Evolutionary conservation across 2,329 filamentous ascomycete genomes (phyloP).

Genomic region (Myriosclerotinia duriaeana): DNA sequence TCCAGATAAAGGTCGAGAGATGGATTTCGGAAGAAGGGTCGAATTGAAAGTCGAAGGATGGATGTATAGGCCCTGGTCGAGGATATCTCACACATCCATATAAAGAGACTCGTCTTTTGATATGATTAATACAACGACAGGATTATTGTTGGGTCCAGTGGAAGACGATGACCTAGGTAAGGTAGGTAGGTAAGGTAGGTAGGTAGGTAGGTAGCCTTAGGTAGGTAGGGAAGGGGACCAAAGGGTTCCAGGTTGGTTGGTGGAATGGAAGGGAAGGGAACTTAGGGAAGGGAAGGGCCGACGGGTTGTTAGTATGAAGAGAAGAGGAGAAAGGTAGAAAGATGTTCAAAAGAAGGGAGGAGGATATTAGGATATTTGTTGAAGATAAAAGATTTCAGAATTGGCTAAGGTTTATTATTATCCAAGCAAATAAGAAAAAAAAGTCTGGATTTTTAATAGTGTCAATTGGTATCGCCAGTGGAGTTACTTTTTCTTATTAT

Average conservation of each 20-base stretch:
- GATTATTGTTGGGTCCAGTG: constrained; percentile 1
- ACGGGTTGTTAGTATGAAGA: neutral
- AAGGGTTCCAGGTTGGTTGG: neutral
- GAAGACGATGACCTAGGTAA: neutral
- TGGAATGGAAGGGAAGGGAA: neutral
- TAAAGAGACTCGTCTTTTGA: neutral
- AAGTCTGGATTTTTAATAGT: constrained; percentile 14
- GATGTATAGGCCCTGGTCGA: constrained; percentile 16
- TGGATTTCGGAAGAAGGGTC: constrained; percentile 4
- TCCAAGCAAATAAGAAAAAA: constrained; percentile 15
- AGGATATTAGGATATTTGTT: neutral
- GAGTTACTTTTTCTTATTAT: constrained; percentile 22
- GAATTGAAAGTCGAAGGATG: constrained; percentile 6
- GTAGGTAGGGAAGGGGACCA: neutral
- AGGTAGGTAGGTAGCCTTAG: neutral
- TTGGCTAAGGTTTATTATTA: constrained; percentile 15
- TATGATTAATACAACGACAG: neutral
- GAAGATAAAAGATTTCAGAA: constrained; percentile 22
- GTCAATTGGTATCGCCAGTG: constrained; percentile 23
- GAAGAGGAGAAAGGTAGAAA: no score
- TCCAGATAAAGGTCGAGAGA: constrained; percentile 12
- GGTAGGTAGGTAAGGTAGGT: no score
- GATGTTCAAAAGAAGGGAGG: neutral
- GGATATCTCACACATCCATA: constrained; percentile 10
- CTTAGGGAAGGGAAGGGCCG: constrained; percentile 1